These are phyloP conservation scores for Neolentinus lepideus DNA, from an alignment of 1,284 basidiomycete species.

Conservation along the genomic window DNA sequence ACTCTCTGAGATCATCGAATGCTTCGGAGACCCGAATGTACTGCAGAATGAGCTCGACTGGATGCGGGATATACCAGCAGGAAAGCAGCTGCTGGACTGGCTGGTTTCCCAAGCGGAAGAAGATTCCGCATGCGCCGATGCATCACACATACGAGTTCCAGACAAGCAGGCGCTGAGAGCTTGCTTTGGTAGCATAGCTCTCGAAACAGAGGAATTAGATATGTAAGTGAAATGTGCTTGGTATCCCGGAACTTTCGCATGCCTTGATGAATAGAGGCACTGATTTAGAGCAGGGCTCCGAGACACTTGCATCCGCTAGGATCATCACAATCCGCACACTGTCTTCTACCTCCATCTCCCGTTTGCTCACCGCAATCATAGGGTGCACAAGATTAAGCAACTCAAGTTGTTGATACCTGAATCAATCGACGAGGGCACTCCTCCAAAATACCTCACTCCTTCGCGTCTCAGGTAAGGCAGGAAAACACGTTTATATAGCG, in stretches of 20 bases:
- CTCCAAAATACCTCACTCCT: neutral
- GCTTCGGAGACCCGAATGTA: slow-evolving; percentile 11
- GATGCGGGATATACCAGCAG: slow-evolving; percentile 16
- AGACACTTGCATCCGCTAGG: no score
- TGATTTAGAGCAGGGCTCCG: no score
- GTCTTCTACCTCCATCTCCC: no score
- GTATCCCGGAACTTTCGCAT: neutral
- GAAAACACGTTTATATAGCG: neutral
- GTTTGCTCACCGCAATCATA: no score
- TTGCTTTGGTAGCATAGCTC: slow-evolving; percentile 9
- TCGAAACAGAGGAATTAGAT: slow-evolving; percentile 13
- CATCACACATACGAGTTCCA: neutral
- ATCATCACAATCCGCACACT: no score
- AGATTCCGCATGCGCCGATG: neutral
- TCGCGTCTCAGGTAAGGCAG: neutral
- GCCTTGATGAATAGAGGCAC: no score
- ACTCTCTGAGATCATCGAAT: neutral
- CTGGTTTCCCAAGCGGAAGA: slow-evolving; percentile 12
- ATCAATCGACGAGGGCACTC: neutral
- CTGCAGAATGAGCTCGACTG: slow-evolving; percentile 13
- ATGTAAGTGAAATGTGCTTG: neutral
- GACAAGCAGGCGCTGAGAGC: neutral
- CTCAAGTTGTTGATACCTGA: neutral
- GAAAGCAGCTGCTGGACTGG: slow-evolving; percentile 16
- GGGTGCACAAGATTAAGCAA: neutral